Percentiles rank a stretch among this genome's conserved stretches.
These are phyloP conservation scores for Isabelozyma rhagii DNA, from an alignment of 805 yeast genomes.

Conservation along the genomic window DNA sequence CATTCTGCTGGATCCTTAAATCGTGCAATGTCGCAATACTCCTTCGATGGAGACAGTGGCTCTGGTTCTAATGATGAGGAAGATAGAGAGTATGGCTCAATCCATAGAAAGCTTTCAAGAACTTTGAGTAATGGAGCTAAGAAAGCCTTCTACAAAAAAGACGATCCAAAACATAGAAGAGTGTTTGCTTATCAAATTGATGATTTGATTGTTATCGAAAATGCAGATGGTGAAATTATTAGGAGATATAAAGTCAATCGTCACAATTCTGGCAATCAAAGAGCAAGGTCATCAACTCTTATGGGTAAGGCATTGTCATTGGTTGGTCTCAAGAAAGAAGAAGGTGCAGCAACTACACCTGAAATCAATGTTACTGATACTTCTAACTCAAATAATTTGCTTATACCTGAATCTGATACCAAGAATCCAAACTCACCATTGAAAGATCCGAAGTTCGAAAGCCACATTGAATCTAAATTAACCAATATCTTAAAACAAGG, in stretches of 20 bases:
- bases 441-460: conserved; percentile 10
- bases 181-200: conserved; percentile 78
- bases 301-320: conserved; percentile 48
- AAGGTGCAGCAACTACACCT: conserved; percentile 5
- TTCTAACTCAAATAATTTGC: conserved; percentile 3
- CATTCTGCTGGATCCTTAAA: conserved; percentile 41
- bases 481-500: conserved; percentile 9
- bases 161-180: conserved; percentile 30
- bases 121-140: conserved; percentile 11
- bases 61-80: conserved; percentile 1
- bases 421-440: conserved; percentile 7
- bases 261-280: conserved; percentile 29
- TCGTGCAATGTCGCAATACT: conserved; percentile 32
- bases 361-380: conserved; percentile 5
- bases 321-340: conserved; percentile 47
- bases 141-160: conserved; percentile 26
- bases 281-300: conserved; percentile 40
- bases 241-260: conserved; percentile 76
- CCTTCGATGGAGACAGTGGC: conserved; percentile 15
- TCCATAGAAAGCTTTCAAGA: conserved; percentile 9
- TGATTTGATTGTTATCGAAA: conserved; percentile 77
- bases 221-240: conserved; percentile 87
- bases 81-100: conserved; percentile 5
- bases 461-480: conserved; percentile 14
- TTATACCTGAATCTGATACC: conserved; percentile 9